phyloP scores from a whole-genome alignment of 139 green algal genomes.

The Raphidocelis subcapitata region DNA sequence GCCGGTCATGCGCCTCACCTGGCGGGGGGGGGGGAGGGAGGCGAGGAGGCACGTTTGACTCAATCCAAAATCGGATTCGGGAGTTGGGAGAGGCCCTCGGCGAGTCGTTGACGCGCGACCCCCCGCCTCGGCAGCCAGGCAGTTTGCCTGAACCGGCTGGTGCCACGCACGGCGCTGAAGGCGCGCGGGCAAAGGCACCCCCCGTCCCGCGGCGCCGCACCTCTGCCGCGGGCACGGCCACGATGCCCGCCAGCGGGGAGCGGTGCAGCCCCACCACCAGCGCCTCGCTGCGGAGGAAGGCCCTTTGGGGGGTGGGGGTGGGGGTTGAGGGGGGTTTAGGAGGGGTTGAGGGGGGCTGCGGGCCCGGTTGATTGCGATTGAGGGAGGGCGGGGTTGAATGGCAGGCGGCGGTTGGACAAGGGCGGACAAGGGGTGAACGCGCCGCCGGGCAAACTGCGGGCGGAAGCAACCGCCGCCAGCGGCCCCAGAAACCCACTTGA shows the following conservation, averaged over 20 bases:
- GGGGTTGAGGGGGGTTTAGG: neutral
- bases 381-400: neutral
- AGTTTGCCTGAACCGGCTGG: neutral
- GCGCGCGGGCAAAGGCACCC: too few relatives aligned
- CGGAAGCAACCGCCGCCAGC: too few relatives aligned
- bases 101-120: too few relatives aligned
- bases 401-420: neutral
- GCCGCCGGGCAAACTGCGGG: too few relatives aligned
- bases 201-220: neutral
- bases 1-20: too few relatives aligned
- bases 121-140: neutral
- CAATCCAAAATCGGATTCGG: too few relatives aligned
- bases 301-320: conserved; percentile 18
- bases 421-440: neutral
- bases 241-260: conserved; percentile 38
- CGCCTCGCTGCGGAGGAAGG: conserved; percentile 31
- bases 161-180: neutral
- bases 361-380: neutral
- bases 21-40: too few relatives aligned
- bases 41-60: too few relatives aligned
- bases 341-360: too few relatives aligned
- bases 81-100: too few relatives aligned
- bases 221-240: neutral
- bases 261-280: conserved; percentile 30
- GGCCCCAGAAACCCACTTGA: too few relatives aligned